These are phyloP conservation scores for Westerdykella ornata DNA, from an alignment of 2,329 filamentous ascomycete genomes.

Conservation along the genomic window DNA sequence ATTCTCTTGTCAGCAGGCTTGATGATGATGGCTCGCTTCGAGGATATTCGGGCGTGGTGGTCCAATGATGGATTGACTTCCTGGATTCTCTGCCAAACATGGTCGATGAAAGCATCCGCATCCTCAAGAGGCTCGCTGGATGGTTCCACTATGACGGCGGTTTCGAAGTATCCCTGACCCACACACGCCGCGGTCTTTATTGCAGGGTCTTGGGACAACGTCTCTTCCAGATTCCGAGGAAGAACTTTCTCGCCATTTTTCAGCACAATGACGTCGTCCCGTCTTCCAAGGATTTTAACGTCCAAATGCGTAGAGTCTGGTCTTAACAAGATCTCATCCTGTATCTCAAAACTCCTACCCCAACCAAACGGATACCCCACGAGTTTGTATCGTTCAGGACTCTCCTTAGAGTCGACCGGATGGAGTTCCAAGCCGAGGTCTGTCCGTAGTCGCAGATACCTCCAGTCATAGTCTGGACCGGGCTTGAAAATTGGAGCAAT, in stretches of 20 bases:
- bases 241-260: constrained; percentile 24
- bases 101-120: constrained; percentile 4
- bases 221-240: constrained; percentile 7
- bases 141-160: constrained; percentile 2
- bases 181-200: constrained; percentile 7
- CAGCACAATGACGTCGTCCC: constrained; percentile 30
- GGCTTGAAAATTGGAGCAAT: constrained; percentile 32
- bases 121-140: background rate
- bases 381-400: constrained; percentile 14
- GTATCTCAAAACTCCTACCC: constrained; percentile 23
- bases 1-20: background rate
- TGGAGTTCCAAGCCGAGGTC: constrained; percentile 27
- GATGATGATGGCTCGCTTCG: constrained; percentile 3
- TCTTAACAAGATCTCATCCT: constrained; percentile 30
- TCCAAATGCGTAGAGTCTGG: constrained; percentile 12
- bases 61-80: constrained; percentile 7
- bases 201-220: constrained; percentile 1
- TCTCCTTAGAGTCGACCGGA: constrained; percentile 1
- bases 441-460: constrained; percentile 27
- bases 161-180: constrained; percentile 8
- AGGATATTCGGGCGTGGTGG: constrained; percentile 6
- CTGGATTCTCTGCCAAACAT: constrained; percentile 8
- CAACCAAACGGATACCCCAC: constrained; percentile 24
- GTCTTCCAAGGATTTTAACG: constrained; percentile 25
- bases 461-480: constrained; percentile 26